Conservation (phyloP, 2,329 filamentous ascomycete species). For the Botrytis cinerea region DNA sequence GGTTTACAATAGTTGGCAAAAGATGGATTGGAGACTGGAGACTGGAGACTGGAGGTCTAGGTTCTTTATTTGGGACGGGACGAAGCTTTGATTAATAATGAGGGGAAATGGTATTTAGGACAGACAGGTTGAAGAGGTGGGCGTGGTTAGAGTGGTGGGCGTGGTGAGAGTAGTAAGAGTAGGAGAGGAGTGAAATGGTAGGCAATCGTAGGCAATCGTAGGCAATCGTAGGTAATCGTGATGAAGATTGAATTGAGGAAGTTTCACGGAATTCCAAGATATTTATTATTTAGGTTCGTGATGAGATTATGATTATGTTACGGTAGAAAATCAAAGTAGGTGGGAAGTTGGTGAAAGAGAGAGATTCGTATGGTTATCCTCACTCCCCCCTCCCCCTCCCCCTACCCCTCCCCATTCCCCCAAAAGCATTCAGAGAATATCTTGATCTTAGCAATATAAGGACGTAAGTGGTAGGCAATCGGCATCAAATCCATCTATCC, state of each 20-base stretch:
- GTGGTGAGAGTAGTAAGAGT: too few species aligned
- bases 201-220: background rate
- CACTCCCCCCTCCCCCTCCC: too few species aligned
- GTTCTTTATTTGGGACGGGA: background rate
- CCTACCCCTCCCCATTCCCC: too few species aligned
- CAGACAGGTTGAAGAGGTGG: background rate
- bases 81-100: constrained; percentile 9
- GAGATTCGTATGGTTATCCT: background rate
- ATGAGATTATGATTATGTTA: background rate
- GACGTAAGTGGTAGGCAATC: constrained; percentile 3
- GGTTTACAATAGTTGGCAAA: background rate
- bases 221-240: background rate
- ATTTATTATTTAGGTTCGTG: background rate
- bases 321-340: background rate
- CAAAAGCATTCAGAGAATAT: background rate
- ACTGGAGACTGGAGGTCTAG: background rate
- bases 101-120: background rate
- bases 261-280: background rate
- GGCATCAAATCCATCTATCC: too few species aligned
- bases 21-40: background rate
- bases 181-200: background rate
- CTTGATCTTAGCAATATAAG: background rate
- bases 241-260: background rate
- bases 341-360: background rate
- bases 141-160: too few species aligned